These are phyloP conservation scores for Lodderomyces pseudojiufengensis DNA, from an alignment of 1,139 yeast species.

Conservation along the genomic window DNA sequence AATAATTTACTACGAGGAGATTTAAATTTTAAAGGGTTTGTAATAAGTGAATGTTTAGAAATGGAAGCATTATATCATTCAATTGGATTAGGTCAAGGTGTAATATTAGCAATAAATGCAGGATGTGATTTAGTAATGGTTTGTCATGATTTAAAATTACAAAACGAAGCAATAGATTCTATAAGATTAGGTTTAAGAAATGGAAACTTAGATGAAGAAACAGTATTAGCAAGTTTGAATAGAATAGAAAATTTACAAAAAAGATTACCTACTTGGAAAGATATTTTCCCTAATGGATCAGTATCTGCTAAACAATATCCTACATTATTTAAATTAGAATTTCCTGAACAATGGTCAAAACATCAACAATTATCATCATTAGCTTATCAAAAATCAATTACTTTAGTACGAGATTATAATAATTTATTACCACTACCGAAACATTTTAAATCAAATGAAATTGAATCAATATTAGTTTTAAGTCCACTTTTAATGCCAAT, in stretches of 20 bases:
- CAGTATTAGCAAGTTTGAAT: conserved; percentile 36
- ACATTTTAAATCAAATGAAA: conserved; percentile 21
- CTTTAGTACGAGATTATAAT: conserved; percentile 54
- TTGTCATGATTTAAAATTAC: conserved; percentile 55
- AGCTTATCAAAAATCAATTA: conserved; percentile 54
- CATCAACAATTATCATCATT: conserved; percentile 44
- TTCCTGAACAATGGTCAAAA: conserved; percentile 35
- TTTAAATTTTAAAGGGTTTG: conserved; percentile 55
- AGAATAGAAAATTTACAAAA: conserved; percentile 47
- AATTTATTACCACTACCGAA: conserved; percentile 51
- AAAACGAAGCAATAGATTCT: conserved; percentile 57
- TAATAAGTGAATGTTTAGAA: conserved; percentile 62
- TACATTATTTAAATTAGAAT: conserved; percentile 23
- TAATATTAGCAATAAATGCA: conserved; percentile 57
- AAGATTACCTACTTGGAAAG: conserved; percentile 45
- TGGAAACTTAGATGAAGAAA: conserved; percentile 50
- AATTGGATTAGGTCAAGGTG: conserved; percentile 66
- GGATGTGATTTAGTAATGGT: conserved; percentile 67
- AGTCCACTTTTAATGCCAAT: conserved; percentile 53
- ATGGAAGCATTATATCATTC: conserved; percentile 63
- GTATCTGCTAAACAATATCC: conserved; percentile 27
- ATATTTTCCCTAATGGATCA: conserved; percentile 40
- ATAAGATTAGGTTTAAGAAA: conserved; percentile 50
- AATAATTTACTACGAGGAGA: conserved; percentile 51
- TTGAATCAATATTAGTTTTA: conserved; percentile 44